Base-by-base conservation (phyloP, 2,329 filamentous ascomycete species). In the Aspergillus sp. region DNA sequence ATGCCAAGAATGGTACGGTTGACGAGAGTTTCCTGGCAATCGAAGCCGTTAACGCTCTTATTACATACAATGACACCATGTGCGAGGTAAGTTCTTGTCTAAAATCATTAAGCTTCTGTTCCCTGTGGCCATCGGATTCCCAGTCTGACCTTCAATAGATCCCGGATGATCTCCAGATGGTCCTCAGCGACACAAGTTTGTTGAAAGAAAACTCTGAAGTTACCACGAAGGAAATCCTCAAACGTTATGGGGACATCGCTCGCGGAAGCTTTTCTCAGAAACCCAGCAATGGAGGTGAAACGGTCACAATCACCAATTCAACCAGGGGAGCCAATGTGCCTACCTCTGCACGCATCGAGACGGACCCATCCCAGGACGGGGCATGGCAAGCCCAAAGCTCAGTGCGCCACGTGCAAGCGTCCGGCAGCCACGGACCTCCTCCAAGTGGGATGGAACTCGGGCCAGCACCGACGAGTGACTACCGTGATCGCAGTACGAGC, bases 221-320 rank as follows among this genome's bases (percentile, higher is more conserved):
- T 57, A 97, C 93, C 1, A 96, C 92, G 5, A 99, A 99, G 72
- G 94, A 99, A 66, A 97, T 99, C 50, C 81, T 99, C 47, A 96
- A 93, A 70, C 86, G 91, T 52, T 97, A 95, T 72, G 91, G 91
- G 46, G 90, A 96, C 66, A 87, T 94, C 57, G 85, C 75, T 74
- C 88, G 77, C 76, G 82, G 75, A 74, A 78, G 72, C 83, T 85
- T 72, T 74, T 80, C 65, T 75, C 80, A 69, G 79, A 85, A 67
- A 75, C 63, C 68, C 19, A 81, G 70, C 59, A 71, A 69, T 76
- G 79, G 67, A 76, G 79, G 71, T 76, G 80, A 71, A 78, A 83
- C 71, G 78, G 75, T 71, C 57, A 76, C 67, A 53, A 71, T 71
- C 54, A 74, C 71, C 40, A 69, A 67, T 23, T 66, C 70, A 34